Conservation (phyloP, 1,139 yeast genomes). For the Lodderomyces metapsilosis region DNA sequence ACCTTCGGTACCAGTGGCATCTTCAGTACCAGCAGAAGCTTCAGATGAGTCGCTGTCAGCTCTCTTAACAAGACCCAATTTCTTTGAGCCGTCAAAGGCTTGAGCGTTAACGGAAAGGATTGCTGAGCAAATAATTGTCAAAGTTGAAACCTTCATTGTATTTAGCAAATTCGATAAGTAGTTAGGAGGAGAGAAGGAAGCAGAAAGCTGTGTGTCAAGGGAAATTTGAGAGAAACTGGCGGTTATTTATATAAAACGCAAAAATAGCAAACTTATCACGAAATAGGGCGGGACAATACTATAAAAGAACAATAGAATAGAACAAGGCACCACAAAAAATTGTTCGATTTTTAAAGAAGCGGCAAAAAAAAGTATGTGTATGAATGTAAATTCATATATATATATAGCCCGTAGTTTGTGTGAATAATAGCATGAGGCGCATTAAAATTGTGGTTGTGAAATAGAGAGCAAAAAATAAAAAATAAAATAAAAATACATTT, state of each 20-base stretch:
- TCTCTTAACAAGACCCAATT: slow-evolving; percentile 3
- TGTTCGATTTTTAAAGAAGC: too few species aligned
- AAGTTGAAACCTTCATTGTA: slow-evolving; percentile 7
- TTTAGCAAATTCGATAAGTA: too few species aligned
- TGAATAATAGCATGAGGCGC: too few species aligned
- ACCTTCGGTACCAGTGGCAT: neutral
- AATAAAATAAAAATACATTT: neutral
- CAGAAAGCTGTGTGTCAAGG: too few species aligned
- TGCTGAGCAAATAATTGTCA: slow-evolving; percentile 5
- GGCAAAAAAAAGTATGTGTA: too few species aligned
- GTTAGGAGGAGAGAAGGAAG: too few species aligned
- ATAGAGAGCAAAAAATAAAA: neutral
- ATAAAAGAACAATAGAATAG: too few species aligned
- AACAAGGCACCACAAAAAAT: too few species aligned
- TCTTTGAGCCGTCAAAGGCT: neutral
- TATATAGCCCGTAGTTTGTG: too few species aligned
- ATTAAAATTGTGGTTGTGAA: slow-evolving; percentile 2
- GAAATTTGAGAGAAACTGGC: too few species aligned
- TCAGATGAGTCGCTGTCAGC: slow-evolving; percentile 3
- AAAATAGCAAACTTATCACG: neutral
- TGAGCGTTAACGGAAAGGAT: slow-evolving; percentile 3
- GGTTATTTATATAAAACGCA: neutral
- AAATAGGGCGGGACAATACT: too few species aligned
- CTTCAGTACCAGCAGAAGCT: neutral
- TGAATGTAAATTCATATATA: too few species aligned